Evolutionary conservation across 164 flowering plant species (phyloP).

Genomic region (Warburgia ugandensis): DNA sequence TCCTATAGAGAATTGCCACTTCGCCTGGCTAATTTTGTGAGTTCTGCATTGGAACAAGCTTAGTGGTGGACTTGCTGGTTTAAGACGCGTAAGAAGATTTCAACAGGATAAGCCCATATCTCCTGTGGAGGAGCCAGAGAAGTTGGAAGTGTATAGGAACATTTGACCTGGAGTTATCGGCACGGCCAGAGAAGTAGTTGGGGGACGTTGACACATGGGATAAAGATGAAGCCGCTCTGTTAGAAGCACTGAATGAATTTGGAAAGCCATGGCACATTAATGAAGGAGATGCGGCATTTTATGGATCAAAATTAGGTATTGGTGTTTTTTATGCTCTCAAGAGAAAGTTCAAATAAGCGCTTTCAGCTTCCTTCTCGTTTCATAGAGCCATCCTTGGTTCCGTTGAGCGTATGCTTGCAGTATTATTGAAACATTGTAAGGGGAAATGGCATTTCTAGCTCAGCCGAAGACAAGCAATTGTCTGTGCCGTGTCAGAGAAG

Average conservation of each 20-base stretch:
- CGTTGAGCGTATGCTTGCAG: constrained; percentile 81
- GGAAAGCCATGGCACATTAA: constrained; percentile 93
- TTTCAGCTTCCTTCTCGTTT: constrained; percentile 85
- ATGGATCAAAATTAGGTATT: constrained; percentile 97
- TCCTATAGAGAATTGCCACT: no score
- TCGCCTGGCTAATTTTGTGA: no score
- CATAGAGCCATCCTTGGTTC: constrained; percentile 81
- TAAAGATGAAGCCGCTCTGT: constrained; percentile 77
- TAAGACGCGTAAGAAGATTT: constrained; percentile 51
- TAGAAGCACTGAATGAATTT: constrained; percentile 81
- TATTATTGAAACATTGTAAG: constrained; percentile 66
- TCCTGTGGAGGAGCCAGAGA: constrained; percentile 61
- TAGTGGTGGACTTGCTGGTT: no score
- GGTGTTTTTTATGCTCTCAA: constrained; percentile 90
- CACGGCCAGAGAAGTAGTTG: constrained; percentile 94
- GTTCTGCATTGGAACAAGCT: no score
- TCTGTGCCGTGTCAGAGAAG: constrained; percentile 73
- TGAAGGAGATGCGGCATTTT: constrained; percentile 99
- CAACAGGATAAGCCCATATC: constrained; percentile 71
- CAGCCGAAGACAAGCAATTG: constrained; percentile 79
- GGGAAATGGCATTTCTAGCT: constrained; percentile 93
- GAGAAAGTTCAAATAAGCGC: constrained; percentile 96
- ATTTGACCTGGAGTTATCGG: constrained; percentile 89
- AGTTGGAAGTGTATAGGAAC: constrained; percentile 74
- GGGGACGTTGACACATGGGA: constrained; percentile 89